Percentiles rank a stretch among this genome's conserved stretches.
phyloP scores from a whole-genome alignment of 2,329 filamentous ascomycete genomes.

The Pseudogymnoascus sp. region DNA sequence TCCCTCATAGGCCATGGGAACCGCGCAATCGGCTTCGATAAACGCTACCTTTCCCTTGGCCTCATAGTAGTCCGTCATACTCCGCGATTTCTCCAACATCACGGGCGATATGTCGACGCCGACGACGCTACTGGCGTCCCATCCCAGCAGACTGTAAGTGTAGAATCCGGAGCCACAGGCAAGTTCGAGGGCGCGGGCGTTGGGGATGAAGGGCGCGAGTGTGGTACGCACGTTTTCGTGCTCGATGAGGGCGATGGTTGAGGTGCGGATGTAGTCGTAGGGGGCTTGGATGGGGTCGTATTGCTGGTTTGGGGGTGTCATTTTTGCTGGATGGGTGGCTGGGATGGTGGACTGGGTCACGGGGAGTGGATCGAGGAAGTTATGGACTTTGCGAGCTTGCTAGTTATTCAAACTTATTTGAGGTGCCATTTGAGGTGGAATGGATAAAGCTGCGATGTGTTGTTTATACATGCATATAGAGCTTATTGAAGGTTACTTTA shows the following conservation, averaged over 20 bases:
- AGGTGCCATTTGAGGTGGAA: neutral
- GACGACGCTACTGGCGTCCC: slow-evolving; percentile 29
- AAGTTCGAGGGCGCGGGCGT: slow-evolving; percentile 29
- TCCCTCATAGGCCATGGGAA: slow-evolving; percentile 19
- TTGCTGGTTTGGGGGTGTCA: slow-evolving; percentile 13
- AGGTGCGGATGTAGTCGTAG: slow-evolving; percentile 17
- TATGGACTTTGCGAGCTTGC: neutral
- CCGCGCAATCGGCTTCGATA: slow-evolving; percentile 24
- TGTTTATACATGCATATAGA: neutral
- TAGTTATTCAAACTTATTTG: neutral
- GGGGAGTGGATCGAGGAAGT: neutral
- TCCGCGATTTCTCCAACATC: slow-evolving; percentile 27
- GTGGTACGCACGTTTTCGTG: slow-evolving; percentile 17
- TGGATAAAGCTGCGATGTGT: neutral
- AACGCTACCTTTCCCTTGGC: slow-evolving; percentile 9
- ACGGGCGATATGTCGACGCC: slow-evolving; percentile 30
- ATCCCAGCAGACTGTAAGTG: slow-evolving; percentile 26
- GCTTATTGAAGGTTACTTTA: neutral
- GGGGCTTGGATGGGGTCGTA: slow-evolving; percentile 19
- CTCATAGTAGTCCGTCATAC: neutral
- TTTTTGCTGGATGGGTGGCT: slow-evolving; percentile 7
- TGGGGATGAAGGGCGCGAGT: slow-evolving; percentile 16
- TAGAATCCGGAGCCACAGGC: slow-evolving; percentile 33
- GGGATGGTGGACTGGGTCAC: neutral
- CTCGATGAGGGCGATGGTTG: slow-evolving; percentile 19